Base-by-base conservation (phyloP, 164 flowering plant species). In the Vitis riparia region DNA sequence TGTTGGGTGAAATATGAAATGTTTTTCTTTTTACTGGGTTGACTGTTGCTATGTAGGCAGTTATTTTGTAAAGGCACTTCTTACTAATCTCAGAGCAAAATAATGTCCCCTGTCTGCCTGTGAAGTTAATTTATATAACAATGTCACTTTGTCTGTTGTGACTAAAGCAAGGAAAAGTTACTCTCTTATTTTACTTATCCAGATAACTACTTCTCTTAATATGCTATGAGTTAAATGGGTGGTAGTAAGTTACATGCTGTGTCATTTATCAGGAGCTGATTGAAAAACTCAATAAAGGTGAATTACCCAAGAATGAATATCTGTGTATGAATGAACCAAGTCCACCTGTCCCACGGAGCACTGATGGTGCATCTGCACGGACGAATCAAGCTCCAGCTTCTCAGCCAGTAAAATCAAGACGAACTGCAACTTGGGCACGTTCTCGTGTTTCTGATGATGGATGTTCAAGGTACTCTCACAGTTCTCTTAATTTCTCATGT, bases 351-450 rank as follows among this genome's bases (percentile, higher is more conserved):
- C 76, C 78, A 50, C 82, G 79, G n/a, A 59, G 63, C 23, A 11
- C 73, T 11, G 85, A 72, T 7, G 58, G 70, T 68, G 49, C 76
- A 61, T 78, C 92, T 68, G 67, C 66, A 7, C 73, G 84, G 51
- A 59, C 84, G 57, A 80, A 58, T 74, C 80, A 71, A 66, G 67
- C 71, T 71, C 71, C 86, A 47, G 59, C 84, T 73, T 89, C 90
- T 55, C 87, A 86, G 49, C 64, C 78, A 55, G 78, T 67, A 8
- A 66, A 50, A 85, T 92, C 99, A 66, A 89, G 92, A 73, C 79
- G 97, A 69, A 88, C 98, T 27, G 85, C 98, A 51, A 88, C 89
- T 51, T 96, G 98, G 99, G 99, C 97, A 55, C 82, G 85, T 44
- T 78, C 95, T 71, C 88, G 83, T n/a, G 52, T 63, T 68, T 88